These are phyloP conservation scores for Strobilomyces dryophilus DNA, from an alignment of 768 basidiomycete species.

Conservation along the genomic window DNA sequence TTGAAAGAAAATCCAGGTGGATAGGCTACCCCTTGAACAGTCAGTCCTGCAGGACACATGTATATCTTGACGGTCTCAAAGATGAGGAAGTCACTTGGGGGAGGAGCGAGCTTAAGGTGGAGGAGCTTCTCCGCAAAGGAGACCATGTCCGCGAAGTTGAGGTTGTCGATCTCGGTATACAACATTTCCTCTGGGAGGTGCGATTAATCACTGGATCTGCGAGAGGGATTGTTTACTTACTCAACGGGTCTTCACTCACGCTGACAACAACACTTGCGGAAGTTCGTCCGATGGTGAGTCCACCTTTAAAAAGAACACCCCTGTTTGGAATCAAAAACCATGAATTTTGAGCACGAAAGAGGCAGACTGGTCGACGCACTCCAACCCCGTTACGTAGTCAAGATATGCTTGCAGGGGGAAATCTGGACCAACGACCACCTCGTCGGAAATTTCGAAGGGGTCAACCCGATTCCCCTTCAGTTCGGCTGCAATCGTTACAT, in stretches of 20 bases:
- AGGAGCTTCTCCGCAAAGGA: constrained; percentile 5
- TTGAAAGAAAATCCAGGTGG: constrained; percentile 6
- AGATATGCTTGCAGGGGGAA: neutral
- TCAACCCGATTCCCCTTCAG: constrained; percentile 4
- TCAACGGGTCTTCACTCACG: constrained; percentile 5
- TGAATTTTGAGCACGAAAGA: neutral
- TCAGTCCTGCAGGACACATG: constrained; percentile 1
- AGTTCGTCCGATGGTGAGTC: constrained; percentile 2
- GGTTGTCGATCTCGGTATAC: constrained; percentile 4
- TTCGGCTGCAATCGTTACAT: neutral
- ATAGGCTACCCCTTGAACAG: neutral
- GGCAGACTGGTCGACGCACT: neutral
- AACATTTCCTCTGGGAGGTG: constrained; percentile 4
- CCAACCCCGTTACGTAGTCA: neutral
- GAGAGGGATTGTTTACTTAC: neutral
- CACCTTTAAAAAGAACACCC: constrained; percentile 1
- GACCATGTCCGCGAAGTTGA: constrained; percentile 5
- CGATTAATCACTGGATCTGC: neutral
- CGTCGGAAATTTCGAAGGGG: constrained; percentile 2
- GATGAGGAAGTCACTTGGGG: constrained; percentile 8
- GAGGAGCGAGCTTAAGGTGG: neutral
- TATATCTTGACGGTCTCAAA: constrained; percentile 2
- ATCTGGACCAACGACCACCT: constrained; percentile 1
- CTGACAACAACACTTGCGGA: neutral
- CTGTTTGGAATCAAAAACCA: neutral